Percentiles rank a stretch among this genome's conserved stretches.
Evolutionary conservation across 768 basidiomycete species (phyloP).

Genomic region (Tubosaeta brunneosetosa): DNA sequence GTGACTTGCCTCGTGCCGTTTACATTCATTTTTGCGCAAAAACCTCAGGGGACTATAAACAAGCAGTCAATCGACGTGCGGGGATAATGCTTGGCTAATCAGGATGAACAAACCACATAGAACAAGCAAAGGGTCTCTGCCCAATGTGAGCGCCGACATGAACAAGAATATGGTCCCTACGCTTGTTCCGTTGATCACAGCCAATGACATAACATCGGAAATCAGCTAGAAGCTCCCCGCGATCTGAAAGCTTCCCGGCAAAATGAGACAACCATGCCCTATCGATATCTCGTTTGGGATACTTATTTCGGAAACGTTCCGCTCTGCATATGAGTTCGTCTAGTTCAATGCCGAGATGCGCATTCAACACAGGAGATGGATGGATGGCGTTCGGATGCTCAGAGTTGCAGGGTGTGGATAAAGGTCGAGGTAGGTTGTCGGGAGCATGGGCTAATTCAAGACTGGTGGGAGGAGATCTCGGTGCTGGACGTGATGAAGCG

Average conservation of each 20-base stretch:
- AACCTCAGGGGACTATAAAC: conserved; percentile 53
- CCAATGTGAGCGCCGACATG: conserved; percentile 71
- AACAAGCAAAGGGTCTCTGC: conserved; percentile 60
- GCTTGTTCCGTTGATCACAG: conserved; percentile 64
- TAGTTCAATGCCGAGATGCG: conserved; percentile 57
- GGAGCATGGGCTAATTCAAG: not conserved
- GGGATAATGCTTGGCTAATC: not conserved
- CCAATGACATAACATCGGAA: conserved; percentile 67
- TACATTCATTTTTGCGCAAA: conserved; percentile 73
- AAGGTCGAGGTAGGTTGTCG: not conserved
- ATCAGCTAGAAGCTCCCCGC: conserved; percentile 53
- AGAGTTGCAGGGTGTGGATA: not conserved
- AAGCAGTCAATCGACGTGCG: conserved; percentile 9
- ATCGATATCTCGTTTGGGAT: conserved; percentile 57
- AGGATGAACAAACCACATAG: conserved; percentile 50
- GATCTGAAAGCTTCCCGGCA: conserved; percentile 58
- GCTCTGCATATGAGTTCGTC: conserved; percentile 53
- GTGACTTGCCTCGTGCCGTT: conserved; percentile 68
- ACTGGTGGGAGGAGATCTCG: not conserved
- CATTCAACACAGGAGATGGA: conserved; percentile 54
- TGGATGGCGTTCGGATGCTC: not conserved
- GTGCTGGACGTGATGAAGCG: not conserved
- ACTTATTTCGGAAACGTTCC: conserved; percentile 46
- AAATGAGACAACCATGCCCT: conserved; percentile 63
- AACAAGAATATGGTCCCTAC: conserved; percentile 69